phyloP scores from a whole-genome alignment of 2,329 filamentous ascomycete genomes.

The Xylariaceae sp. region DNA sequence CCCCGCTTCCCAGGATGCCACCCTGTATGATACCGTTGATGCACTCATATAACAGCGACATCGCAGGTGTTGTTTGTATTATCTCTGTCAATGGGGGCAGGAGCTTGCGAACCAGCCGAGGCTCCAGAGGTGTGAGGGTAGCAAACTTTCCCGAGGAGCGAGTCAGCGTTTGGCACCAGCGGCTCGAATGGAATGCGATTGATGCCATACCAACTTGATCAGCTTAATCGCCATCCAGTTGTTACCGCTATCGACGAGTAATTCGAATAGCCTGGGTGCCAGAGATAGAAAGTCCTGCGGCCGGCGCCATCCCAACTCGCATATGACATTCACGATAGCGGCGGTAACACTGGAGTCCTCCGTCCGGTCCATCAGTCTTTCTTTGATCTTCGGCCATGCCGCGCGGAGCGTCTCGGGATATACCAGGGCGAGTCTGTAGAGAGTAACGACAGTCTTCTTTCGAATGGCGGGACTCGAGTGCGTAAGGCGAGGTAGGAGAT shows the following conservation, averaged over 20 bases:
- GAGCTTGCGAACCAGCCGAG: constrained; percentile 83
- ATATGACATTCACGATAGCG: constrained; percentile 94
- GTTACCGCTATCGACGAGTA: constrained; percentile 86
- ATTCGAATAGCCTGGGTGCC: constrained; percentile 84
- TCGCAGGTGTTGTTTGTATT: constrained; percentile 89
- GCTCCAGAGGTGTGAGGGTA: constrained; percentile 86
- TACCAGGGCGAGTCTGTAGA: constrained; percentile 90
- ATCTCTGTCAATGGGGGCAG: constrained; percentile 86
- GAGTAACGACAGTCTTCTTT: constrained; percentile 92
- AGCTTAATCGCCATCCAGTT: constrained; percentile 99
- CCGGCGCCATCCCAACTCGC: constrained; percentile 88
- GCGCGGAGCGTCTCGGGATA: constrained; percentile 90
- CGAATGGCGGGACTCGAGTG: constrained; percentile 82
- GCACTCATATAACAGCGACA: constrained; percentile 98
- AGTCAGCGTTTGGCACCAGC: constrained; percentile 15
- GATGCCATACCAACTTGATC: constrained; percentile 73
- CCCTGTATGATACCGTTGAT: constrained; percentile 98
- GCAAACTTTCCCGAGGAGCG: constrained; percentile 67
- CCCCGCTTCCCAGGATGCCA: constrained; percentile 79
- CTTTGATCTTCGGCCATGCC: constrained; percentile 97
- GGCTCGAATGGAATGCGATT: neutral
- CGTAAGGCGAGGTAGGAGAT: constrained; percentile 77
- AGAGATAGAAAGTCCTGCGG: constrained; percentile 91
- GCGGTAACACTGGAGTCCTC: constrained; percentile 93
- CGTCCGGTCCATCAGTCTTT: constrained; percentile 79